Evolutionary conservation across 139 green algal genomes (phyloP).

Genomic region (Picochlorum sp.): DNA sequence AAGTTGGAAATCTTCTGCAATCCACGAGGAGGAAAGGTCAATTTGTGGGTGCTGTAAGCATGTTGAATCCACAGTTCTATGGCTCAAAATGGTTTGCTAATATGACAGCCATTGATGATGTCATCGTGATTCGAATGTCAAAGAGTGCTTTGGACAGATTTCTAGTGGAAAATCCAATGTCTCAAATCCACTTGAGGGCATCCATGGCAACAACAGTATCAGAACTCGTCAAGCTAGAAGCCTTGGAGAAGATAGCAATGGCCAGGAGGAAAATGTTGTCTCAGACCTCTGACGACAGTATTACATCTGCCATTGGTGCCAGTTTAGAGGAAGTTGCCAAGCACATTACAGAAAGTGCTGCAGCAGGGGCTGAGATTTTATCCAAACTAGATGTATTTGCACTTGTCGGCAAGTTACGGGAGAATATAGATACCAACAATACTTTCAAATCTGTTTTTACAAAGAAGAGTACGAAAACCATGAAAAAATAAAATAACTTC

Average conservation of each 20-base stretch:
- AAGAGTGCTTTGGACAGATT: constrained; percentile 22
- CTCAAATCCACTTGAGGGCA: constrained; percentile 30
- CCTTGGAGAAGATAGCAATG: constrained; percentile 24
- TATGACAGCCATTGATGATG: constrained; percentile 10
- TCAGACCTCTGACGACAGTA: neutral
- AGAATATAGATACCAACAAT: neutral
- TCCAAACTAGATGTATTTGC: constrained; percentile 19
- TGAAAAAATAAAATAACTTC: neutral
- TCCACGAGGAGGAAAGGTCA: constrained; percentile 4
- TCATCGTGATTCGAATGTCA: constrained; percentile 18
- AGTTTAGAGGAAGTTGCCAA: constrained; percentile 1
- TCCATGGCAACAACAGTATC: constrained; percentile 15
- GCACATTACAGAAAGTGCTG: neutral
- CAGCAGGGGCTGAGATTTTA: neutral
- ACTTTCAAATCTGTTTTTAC: too few species aligned
- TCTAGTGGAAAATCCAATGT: constrained; percentile 30
- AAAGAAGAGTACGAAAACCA: neutral
- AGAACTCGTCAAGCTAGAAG: constrained; percentile 26
- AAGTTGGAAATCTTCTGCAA: constrained; percentile 26
- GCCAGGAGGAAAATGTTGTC: neutral
- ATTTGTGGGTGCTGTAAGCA: constrained; percentile 17
- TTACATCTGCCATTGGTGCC: neutral
- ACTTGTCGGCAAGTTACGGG: constrained; percentile 12
- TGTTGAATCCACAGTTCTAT: constrained; percentile 22
- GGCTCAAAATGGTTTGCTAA: constrained; percentile 16